These are phyloP conservation scores for Colletotrichum plurivorum DNA, from an alignment of 2,329 filamentous ascomycete species.

Conservation along the genomic window DNA sequence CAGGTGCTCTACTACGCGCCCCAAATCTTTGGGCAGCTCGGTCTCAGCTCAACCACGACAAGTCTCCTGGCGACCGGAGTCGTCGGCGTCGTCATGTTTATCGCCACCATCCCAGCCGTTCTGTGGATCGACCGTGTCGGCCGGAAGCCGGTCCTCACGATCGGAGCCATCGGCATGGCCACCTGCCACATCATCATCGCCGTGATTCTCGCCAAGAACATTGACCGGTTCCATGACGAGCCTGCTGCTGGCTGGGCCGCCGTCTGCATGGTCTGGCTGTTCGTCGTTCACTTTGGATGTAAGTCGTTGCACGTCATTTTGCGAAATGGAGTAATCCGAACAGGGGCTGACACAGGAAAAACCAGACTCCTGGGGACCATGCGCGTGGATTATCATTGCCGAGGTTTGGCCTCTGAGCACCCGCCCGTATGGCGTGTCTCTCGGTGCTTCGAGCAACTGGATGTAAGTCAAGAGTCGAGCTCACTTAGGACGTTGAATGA, in stretches of 20 bases:
- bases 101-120: slow-evolving; percentile 75
- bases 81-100: slow-evolving; percentile 78
- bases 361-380: slow-evolving; percentile 78
- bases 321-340: too few species aligned
- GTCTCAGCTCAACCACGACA: slow-evolving; percentile 64
- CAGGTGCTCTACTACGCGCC: slow-evolving; percentile 75
- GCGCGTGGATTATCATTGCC: slow-evolving; percentile 80
- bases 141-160: slow-evolving; percentile 72
- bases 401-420: slow-evolving; percentile 82
- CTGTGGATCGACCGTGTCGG: slow-evolving; percentile 76
- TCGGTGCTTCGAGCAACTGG: slow-evolving; percentile 77
- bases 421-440: slow-evolving; percentile 78
- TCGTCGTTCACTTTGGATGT: slow-evolving; percentile 80
- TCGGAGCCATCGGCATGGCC: slow-evolving; percentile 79
- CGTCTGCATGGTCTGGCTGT: slow-evolving; percentile 79
- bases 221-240: slow-evolving; percentile 70
- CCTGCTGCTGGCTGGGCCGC: slow-evolving; percentile 75
- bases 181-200: slow-evolving; percentile 80
- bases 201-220: slow-evolving; percentile 75
- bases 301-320: background rate
- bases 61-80: slow-evolving; percentile 79
- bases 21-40: slow-evolving; percentile 77
- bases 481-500: too few species aligned
- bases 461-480: slow-evolving; percentile 58
- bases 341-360: too few species aligned